Evolutionary conservation across 768 basidiomycete species (phyloP), one percentile per base, ranked within the genome.

Genomic region (Macrocybe gigantea): DNA sequence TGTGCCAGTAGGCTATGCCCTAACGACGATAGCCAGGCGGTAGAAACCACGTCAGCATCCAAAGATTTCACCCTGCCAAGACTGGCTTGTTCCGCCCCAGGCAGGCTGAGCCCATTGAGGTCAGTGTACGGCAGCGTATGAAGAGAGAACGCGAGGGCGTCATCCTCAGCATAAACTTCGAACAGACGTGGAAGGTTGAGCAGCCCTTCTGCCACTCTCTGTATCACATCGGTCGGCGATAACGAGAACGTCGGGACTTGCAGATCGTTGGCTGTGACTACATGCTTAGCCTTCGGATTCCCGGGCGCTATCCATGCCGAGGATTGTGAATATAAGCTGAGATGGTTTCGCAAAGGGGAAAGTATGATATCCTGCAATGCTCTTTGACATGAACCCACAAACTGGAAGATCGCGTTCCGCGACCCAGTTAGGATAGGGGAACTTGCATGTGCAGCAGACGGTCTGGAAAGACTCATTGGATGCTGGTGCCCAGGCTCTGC

Each of bases 91-190:
- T 73, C 69, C 33, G 60, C 52, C 30, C 64, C 61, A 14, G 66
- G 66, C 32, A 49, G 48, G 39, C 64, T 43, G 5, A 57, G 41
- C 9, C 72, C 73, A 37, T 56, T 52, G 32, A 51, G 48, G 49
- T 87, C 81, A 43, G 88, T 62, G 56, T 80, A 79, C 0, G 88
- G 91, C 7, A 97, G 69, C 5, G 87, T 91, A 41, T 85, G 82
- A 36, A 97, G 71, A 33, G 90, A 92, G 65, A 93, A 96, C 2
- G 83, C 80, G 7, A 97, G 75, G 7, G 91, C 89, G 51, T 93
- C 92, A 61, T 97, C 93, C 49, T 86, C 85, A 6, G 88, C 90
- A 59, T 96, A 95, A 12, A 94, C 87, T 64, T 98, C 94, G 59
- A 98, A 96, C 11, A 98, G 70, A 48, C 93, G 70, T 2, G 95